phyloP scores from a whole-genome alignment of 768 basidiomycete species.

The Panus rudis region DNA sequence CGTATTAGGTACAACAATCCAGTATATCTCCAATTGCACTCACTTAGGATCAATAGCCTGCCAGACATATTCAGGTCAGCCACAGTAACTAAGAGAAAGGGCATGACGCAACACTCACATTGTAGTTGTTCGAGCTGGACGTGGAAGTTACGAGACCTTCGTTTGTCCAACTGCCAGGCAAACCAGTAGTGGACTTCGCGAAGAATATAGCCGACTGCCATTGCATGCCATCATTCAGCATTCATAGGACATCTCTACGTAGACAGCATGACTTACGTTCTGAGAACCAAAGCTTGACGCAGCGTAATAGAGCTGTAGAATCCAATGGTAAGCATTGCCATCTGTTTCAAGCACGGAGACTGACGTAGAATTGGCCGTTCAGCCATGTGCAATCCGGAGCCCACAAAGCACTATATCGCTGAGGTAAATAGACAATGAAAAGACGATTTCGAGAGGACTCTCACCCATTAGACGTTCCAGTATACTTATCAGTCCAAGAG shows the following conservation, averaged over 20 bases:
- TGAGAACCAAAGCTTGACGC: conserved; percentile 51
- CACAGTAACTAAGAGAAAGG: too few species aligned
- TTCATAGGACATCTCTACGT: too few species aligned
- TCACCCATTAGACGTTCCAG: conserved; percentile 38
- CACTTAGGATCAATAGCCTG: conserved; percentile 51
- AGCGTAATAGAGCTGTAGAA: conserved; percentile 43
- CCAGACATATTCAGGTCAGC: too few species aligned
- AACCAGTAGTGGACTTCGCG: conserved; percentile 42
- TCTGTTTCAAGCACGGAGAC: neutral
- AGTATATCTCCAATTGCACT: conserved; percentile 10
- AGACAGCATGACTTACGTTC: conserved; percentile 33
- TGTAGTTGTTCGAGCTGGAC: conserved; percentile 29
- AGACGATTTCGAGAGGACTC: too few species aligned
- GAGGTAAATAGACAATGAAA: too few species aligned
- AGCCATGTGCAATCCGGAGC: conserved; percentile 29
- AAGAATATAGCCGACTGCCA: conserved; percentile 48
- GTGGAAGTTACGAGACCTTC: conserved; percentile 43
- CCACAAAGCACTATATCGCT: conserved; percentile 20
- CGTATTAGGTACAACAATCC: neutral
- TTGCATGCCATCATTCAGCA: too few species aligned
- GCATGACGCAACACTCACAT: too few species aligned
- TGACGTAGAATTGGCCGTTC: conserved; percentile 18
- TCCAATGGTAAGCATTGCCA: too few species aligned
- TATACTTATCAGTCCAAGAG: conserved; percentile 42
- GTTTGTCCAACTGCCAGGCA: conserved; percentile 29